Base-by-base conservation (phyloP, 23 red algal genomes). In the Cyanidioschyzon merolae region DNA sequence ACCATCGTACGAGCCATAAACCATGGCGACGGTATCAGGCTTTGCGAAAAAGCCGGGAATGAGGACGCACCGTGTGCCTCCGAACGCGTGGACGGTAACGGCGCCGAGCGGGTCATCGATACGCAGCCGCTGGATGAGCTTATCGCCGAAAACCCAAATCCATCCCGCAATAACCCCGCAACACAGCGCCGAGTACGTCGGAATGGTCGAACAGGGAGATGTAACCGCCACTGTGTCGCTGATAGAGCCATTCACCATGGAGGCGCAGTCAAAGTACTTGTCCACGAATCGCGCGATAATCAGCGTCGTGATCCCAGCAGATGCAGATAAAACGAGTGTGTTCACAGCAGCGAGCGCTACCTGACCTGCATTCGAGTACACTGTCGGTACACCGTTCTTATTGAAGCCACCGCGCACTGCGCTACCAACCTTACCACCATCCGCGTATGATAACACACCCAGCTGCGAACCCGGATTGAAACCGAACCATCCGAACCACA, bases 401-500 rank as follows among this genome's bases (percentile, higher is more conserved):
- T n/a, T n/a, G n/a, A n/a, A n/a, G n/a, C n/a, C n/a, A n/a, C n/a
- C n/a, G n/a, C n/a, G n/a, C n/a, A n/a, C n/a, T 34, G 59, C 83
- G 34, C 75, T 81, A 29, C 39, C 34, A 7, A 38, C 41, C 37
- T 51, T 51, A 31, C 77, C 59, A 80, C 59, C 63, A 40, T 84
- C 1, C 37, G 51, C 15, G 67, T 40, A 76, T 38, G 57, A 37
- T 36, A 81, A 67, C 57, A 74, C 76, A 32, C 59, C 87, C 34
- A 90, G 79, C 37, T 84, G 79, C 27, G 86, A 90, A 0, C 91
- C 91, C 37, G 91, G 84, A 74, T 96, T 96, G 83, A 96, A 96
- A 58, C 91, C 91, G 77, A 89, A 96, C 91, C 91, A 96, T 57
- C 91, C 91, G 75, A 96, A 90, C 91, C 87, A 90, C 0, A 96